Base-by-base conservation (phyloP, 2,329 filamentous ascomycete species). In the Septoria petroselini region DNA sequence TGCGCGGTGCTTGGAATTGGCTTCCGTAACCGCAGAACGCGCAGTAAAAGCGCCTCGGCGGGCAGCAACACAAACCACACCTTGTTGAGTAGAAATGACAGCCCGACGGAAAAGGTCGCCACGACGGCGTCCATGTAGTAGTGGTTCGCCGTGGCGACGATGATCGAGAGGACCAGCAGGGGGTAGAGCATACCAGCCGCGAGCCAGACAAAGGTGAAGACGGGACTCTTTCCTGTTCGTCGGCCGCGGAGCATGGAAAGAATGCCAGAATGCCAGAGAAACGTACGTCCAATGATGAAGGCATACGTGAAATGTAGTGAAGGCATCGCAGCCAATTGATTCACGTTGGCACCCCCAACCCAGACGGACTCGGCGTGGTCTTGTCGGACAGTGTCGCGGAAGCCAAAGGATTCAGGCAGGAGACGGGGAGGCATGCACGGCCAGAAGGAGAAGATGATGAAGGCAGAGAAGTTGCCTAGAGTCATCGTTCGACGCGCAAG, bases 141-240 rank as follows among this genome's bases (percentile, higher is more conserved):
- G 61, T 80, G 81, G 59, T 84, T 84, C 27, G 80, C 81, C 0
- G 80, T 83, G 12, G 80, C 76, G 21, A 84, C 75, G 52, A 84
- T 83, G 21, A 76, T 73, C 4, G 69, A 63, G 7, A 68, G 69
- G 50, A 75, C 73, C 19, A 77, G 66, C 1, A 69, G 64, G 3
- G 69, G 70, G 50, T 74, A 76, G 0, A 70, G 60, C 37, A 76
- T 72, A 11, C 65, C 68, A 1, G 67, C 64, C 0, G 72, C 62
- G 23, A 74, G 69, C 50, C 75, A 73, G 29, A 71, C 25, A 18
- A 61, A 54, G 25, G 48, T 51, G 41, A 50, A 39, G 9, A 58
- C 40, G 14, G 47, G 58, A 34, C 47, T 51, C 27, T 52, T 50
- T 23, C 52, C 46, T 18, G 52, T 48, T 50, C 75, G 73, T 56